phyloP scores from a whole-genome alignment of 495 filamentous ascomycete species.

The Bathelium albidoporum region DNA sequence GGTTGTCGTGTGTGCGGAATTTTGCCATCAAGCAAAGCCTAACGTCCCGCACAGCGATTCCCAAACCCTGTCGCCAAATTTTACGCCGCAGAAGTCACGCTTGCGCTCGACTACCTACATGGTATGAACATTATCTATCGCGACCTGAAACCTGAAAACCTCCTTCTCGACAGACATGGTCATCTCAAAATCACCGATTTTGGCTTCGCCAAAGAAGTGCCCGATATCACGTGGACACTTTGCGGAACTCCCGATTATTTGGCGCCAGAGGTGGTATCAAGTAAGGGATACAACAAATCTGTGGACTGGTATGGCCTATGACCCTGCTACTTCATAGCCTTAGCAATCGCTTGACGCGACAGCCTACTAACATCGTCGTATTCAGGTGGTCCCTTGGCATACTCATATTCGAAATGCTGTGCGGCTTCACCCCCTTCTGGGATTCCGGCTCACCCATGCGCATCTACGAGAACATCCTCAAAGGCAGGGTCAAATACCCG shows the following conservation, averaged over 20 bases:
- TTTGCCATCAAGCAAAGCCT: background rate
- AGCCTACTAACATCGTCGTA: constrained; percentile 11
- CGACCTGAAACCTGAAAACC: constrained; percentile 92
- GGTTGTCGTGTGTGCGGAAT: too few species aligned
- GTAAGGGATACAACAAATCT: constrained; percentile 98
- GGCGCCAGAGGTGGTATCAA: constrained; percentile 90
- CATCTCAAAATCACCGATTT: constrained; percentile 99
- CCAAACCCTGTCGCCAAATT: constrained; percentile 98
- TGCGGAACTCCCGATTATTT: constrained; percentile 99
- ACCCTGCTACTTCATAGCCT: background rate
- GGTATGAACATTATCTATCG: constrained; percentile 91
- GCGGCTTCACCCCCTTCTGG: constrained; percentile 98
- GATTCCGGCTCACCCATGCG: constrained; percentile 95
- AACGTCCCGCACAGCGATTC: constrained; percentile 56
- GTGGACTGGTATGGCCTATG: constrained; percentile 76
- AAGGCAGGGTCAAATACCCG: constrained; percentile 88
- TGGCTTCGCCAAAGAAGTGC: constrained; percentile 95
- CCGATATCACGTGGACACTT: constrained; percentile 97
- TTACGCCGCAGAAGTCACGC: constrained; percentile 93
- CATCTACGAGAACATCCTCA: constrained; percentile 97
- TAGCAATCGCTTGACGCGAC: background rate
- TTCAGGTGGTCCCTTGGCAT: constrained; percentile 95
- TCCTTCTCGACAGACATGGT: constrained; percentile 89
- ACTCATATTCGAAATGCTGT: constrained; percentile 98
- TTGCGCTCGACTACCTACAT: constrained; percentile 95